Base-by-base conservation (phyloP, 352 stramenopile genomes). In the Chrysophaeum taylorii region DNA sequence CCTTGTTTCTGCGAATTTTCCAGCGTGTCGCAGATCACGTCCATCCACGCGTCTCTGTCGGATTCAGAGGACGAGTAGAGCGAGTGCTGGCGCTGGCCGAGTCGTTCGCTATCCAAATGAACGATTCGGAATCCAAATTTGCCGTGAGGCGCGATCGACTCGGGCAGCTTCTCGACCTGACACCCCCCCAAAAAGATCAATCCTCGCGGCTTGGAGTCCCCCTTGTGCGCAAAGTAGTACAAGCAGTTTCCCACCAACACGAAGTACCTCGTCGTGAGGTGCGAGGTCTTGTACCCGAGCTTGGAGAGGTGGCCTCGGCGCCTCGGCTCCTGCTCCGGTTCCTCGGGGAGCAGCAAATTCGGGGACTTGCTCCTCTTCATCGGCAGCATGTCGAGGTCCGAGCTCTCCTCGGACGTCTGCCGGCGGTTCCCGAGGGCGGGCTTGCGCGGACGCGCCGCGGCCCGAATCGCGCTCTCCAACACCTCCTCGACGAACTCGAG, bases 1-100 rank as follows among this genome's bases (percentile, higher is more conserved):
- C n/a, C n/a, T n/a, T 92, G 64, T 92, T 29, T 4, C 23, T 4
- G 45, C 45, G 18, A 25, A 54, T 54, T 16, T 16, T 83, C 36
- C 76, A 76, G n/a, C 82, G 82, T n/a, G n/a, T n/a, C n/a, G n/a
- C n/a, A n/a, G 25, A 96, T 78, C 35, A 82, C 81, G 0, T 60
- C 69, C 0, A 87, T 79, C 90, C 90, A 96, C 27, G 82, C 80
- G 36, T 87, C 75, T 42, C 91, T 81, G 61, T 92, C 81, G 36
- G 88, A 83, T 35, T 83, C 76, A 0, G 82, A 88, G 23, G 81
- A 85, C 7, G 87, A 80, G 75, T 90, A 96, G 53, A 95, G 83
- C 31, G 84, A 86, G 14, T 88, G 83, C 67, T 85, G 88, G 63
- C 45, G 45, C 45, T 54, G 18, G 12, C 45, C 45, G 45, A 54